Percentiles rank a stretch among this genome's conserved stretches.
phyloP scores from a whole-genome alignment of 768 basidiomycete species.

The Psilocybe cubensis region DNA sequence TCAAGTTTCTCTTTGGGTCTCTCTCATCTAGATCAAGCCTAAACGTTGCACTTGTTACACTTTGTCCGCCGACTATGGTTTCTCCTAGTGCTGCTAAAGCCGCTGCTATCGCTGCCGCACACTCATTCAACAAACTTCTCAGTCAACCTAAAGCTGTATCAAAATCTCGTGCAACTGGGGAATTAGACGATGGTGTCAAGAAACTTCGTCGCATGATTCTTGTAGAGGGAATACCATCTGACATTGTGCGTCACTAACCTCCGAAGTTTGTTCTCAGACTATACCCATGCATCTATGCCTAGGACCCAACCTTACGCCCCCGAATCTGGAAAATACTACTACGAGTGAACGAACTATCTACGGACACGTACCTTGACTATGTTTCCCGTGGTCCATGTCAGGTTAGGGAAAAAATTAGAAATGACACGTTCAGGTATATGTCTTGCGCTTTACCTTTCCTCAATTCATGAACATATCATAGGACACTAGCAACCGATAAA shows the following conservation, averaged over 20 bases:
- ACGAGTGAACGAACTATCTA: slow-evolving; percentile 77
- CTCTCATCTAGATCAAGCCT: not conserved
- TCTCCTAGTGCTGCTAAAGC: slow-evolving; percentile 21
- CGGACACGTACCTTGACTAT: slow-evolving; percentile 75
- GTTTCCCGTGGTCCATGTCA: slow-evolving; percentile 85
- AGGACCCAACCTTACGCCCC: slow-evolving; percentile 87
- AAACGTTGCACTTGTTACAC: too few species aligned
- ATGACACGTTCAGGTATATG: slow-evolving; percentile 90
- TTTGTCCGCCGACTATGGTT: too few species aligned
- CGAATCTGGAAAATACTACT: slow-evolving; percentile 95
- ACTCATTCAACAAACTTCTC: slow-evolving; percentile 82
- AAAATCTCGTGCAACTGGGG: slow-evolving; percentile 62
- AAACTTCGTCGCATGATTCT: slow-evolving; percentile 87
- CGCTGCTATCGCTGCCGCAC: slow-evolving; percentile 54
- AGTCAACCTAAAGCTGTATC: slow-evolving; percentile 68
- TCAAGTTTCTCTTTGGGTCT: not conserved
- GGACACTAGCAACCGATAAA: slow-evolving; percentile 93
- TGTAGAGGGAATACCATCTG: slow-evolving; percentile 87
- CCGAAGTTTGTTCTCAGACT: not conserved
- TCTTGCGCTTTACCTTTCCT: not conserved
- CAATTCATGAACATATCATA: slow-evolving; percentile 27
- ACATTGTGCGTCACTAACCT: slow-evolving; percentile 52
- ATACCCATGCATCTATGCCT: not conserved
- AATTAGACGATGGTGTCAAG: slow-evolving; percentile 80
- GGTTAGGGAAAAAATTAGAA: slow-evolving; percentile 90